These are phyloP conservation scores for Phytophthora sp. DNA, from an alignment of 352 stramenopile genomes.

Conservation along the genomic window DNA sequence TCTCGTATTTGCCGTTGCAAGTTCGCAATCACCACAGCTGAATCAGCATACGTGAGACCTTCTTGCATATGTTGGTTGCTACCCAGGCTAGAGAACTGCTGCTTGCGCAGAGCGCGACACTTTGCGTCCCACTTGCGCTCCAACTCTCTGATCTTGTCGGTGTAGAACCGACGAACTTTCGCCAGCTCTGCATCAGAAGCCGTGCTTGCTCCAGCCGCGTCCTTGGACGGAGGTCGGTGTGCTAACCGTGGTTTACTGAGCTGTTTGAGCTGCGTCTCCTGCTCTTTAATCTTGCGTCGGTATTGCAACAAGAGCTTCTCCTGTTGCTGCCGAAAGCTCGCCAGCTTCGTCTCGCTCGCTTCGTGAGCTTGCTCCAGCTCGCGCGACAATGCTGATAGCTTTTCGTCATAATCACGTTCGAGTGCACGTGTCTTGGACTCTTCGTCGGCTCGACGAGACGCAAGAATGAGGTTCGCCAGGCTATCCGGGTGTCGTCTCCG, in stretches of 20 bases:
- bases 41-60: constrained; percentile 41
- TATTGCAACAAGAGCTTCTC: constrained; percentile 79
- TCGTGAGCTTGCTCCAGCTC: constrained; percentile 63
- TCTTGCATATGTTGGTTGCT: constrained; percentile 28
- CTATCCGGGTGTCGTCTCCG: constrained; percentile 78
- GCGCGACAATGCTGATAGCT: constrained; percentile 47
- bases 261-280: constrained; percentile 48
- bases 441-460: constrained; percentile 68
- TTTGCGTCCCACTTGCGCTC: constrained; percentile 80
- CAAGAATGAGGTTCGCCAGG: constrained; percentile 79
- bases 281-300: constrained; percentile 62
- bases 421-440: constrained; percentile 57
- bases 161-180: constrained; percentile 76
- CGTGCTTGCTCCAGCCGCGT: constrained; percentile 5
- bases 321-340: constrained; percentile 80
- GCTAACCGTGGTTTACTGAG: constrained; percentile 19
- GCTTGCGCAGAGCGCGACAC: constrained; percentile 62
- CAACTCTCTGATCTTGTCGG: constrained; percentile 76
- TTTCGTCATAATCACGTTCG: constrained; percentile 40
- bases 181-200: constrained; percentile 43
- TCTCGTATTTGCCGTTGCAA: constrained; percentile 40
- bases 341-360: constrained; percentile 60
- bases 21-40: constrained; percentile 46
- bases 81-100: constrained; percentile 37
- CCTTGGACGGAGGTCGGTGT: constrained; percentile 14